These are phyloP conservation scores for Plantago ovata DNA, from an alignment of 257 asterid genomes.

Conservation along the genomic window DNA sequence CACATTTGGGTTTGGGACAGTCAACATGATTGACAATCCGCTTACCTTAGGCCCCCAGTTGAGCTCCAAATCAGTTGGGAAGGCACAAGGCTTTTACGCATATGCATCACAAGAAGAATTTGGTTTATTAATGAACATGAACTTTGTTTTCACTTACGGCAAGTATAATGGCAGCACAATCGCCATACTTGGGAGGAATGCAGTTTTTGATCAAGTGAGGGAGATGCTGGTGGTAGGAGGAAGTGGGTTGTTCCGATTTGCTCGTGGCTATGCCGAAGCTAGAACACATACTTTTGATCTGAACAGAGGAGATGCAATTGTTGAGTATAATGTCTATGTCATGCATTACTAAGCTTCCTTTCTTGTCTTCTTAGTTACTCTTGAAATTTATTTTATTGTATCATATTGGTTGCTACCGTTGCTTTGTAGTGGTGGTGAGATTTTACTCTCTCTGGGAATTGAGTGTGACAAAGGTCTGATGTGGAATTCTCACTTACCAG, in stretches of 20 bases:
- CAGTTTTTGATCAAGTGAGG: slow-evolving; percentile 32
- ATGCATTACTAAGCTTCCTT: slow-evolving; percentile 51
- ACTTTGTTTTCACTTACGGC: slow-evolving; percentile 37
- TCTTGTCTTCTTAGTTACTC: too few relatives aligned
- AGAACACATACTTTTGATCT: slow-evolving; percentile 38
- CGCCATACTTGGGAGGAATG: slow-evolving; percentile 49
- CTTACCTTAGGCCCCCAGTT: slow-evolving; percentile 40
- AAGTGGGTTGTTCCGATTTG: slow-evolving; percentile 60
- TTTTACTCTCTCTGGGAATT: too few relatives aligned
- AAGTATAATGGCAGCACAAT: slow-evolving; percentile 60
- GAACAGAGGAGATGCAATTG: slow-evolving; percentile 52
- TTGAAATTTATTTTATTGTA: too few relatives aligned
- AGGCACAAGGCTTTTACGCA: slow-evolving; percentile 33
- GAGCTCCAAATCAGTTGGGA: slow-evolving; percentile 30
- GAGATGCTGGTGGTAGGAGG: slow-evolving; percentile 78
- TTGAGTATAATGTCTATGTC: slow-evolving; percentile 50
- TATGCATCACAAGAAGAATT: slow-evolving; percentile 28
- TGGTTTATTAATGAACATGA: slow-evolving; percentile 44
- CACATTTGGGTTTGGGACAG: slow-evolving; percentile 24
- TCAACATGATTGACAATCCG: slow-evolving; percentile 53
- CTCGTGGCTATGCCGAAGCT: slow-evolving; percentile 57
- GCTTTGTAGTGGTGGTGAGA: too few relatives aligned
- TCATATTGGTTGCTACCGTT: too few relatives aligned
- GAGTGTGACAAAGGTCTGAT: too few relatives aligned
- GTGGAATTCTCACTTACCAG: too few relatives aligned